Evolutionary conservation across 352 stramenopile species (phyloP).

Genomic region (Phytophthora sansomeana): DNA sequence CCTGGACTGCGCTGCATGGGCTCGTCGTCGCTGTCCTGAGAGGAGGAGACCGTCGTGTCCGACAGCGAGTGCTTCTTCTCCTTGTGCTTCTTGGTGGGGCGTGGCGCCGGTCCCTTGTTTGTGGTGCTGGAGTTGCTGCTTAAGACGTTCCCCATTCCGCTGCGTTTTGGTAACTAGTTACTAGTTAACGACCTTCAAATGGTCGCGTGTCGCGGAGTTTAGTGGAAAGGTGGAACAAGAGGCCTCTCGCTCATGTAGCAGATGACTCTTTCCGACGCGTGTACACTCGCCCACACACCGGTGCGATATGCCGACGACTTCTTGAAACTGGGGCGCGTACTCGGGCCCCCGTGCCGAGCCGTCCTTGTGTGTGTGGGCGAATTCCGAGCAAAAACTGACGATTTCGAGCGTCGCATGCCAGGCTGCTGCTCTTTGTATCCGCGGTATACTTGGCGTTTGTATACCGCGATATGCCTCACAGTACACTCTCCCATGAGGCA

Average conservation of each 20-base stretch:
- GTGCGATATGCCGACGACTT: conserved; percentile 10
- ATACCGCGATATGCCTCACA: not conserved
- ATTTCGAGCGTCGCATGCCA: not conserved
- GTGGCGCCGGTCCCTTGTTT: not conserved
- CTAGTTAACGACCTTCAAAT: conserved; percentile 9
- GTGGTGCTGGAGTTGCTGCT: conserved; percentile 20
- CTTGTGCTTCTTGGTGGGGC: not conserved
- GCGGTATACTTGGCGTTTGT: not conserved
- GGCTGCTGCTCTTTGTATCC: not conserved
- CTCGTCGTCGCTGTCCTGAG: conserved; percentile 44
- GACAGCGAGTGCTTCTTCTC: conserved; percentile 64
- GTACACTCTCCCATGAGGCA: not conserved
- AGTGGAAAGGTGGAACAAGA: conserved; percentile 32
- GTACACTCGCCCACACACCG: not conserved
- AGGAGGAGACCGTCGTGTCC: conserved; percentile 56
- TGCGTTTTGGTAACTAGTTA: not conserved
- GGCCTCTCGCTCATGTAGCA: not conserved
- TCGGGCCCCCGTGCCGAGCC: not conserved
- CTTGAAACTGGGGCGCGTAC: conserved; percentile 3
- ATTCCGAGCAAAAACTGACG: conserved; percentile 9
- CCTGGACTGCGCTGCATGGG: conserved; percentile 12
- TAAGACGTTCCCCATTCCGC: conserved; percentile 33
- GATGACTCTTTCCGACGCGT: too few relatives aligned
- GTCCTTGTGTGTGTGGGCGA: not conserved
- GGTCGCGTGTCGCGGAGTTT: conserved; percentile 37